Base-by-base conservation (phyloP, 2,329 filamentous ascomycete species). In the Cryoendolithus antarcticus region DNA sequence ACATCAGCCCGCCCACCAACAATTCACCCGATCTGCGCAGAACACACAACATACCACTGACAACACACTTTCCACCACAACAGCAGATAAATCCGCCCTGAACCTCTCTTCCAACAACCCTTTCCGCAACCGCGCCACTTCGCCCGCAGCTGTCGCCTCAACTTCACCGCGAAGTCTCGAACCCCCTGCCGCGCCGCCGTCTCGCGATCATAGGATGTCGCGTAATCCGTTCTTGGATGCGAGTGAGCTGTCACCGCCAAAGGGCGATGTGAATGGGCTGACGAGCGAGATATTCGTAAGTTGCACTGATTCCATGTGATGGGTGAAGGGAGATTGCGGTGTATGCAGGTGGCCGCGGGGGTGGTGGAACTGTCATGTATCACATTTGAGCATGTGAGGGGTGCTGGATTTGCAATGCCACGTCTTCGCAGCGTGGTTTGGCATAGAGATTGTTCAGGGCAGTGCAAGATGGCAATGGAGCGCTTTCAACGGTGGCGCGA, bases 101-200 rank as follows among this genome's bases (percentile, higher is more conserved):
- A 80, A 77, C 62, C 73, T 86, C 42, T 62, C 65, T 55, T 78
- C 79, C 60, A 86, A 86, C 71, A 88, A 88, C 58, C 82, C 82
- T 46, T 88, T 74, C 57, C 79, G 82, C 66, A 84, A 84, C 61
- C 76, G 80, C 55, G 75, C 78, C 47, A 67, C 69, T 30, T 83
- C 80, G 47, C 79, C 65, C 43, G 54, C 48, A 42, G 56, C 41
- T 50, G 54, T 38, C 59, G 58, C 28, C 57, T 58, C 37, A 48
- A 56, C 38, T 44, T 61, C 48, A 29, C 54, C 51, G 8, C 41
- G 32, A 28, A 48, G 39, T 39, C 40, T 39, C 37, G 33, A 41
- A 54, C 41, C 56, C 54, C 29, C 56, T 11, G 15, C 13, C 11
- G 15, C 13, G 6, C 13, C 31, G 31, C 31, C 31, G 15, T 34